These are phyloP conservation scores for Acanthamoeba healyi DNA, from an alignment of 208 protist species.

Conservation along the genomic window DNA sequence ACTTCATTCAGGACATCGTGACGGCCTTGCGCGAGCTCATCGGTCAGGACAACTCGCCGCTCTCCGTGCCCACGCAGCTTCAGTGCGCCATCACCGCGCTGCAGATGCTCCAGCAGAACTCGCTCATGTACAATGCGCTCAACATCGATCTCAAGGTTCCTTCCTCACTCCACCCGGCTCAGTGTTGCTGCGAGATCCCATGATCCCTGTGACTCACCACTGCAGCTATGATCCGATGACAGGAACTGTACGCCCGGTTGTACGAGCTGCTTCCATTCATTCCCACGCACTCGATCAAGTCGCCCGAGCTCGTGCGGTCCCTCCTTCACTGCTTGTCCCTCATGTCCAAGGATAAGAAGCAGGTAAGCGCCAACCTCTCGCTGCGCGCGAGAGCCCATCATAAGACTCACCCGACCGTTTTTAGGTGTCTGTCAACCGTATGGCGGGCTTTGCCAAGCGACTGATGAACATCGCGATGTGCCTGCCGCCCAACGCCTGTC, in stretches of 20 bases:
- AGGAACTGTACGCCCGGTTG: slow-evolving; percentile 72
- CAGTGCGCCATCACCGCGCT: slow-evolving; percentile 81
- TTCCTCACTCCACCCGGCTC: neutral
- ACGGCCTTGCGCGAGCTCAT: slow-evolving; percentile 77
- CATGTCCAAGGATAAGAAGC: slow-evolving; percentile 71
- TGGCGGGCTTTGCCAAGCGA: slow-evolving; percentile 83
- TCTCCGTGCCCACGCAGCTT: slow-evolving; percentile 69
- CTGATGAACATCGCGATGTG: slow-evolving; percentile 60
- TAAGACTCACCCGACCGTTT: neutral
- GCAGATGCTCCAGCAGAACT: slow-evolving; percentile 78
- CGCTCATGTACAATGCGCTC: slow-evolving; percentile 58
- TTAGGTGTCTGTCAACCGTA: slow-evolving; percentile 76
- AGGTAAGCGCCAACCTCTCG: neutral
- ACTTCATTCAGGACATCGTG: slow-evolving; percentile 82
- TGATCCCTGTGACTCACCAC: neutral
- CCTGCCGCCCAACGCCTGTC: slow-evolving; percentile 66
- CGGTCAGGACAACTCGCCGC: slow-evolving; percentile 49
- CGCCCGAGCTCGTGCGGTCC: slow-evolving; percentile 48
- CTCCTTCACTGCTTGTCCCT: slow-evolving; percentile 44
- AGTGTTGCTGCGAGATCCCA: neutral
- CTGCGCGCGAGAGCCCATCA: neutral
- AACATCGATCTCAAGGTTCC: slow-evolving; percentile 85
- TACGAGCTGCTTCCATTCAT: slow-evolving; percentile 66
- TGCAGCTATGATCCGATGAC: neutral
- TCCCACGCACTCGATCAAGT: neutral